Conservation (phyloP, 139 green algal genomes). For the Volvox africanus region DNA sequence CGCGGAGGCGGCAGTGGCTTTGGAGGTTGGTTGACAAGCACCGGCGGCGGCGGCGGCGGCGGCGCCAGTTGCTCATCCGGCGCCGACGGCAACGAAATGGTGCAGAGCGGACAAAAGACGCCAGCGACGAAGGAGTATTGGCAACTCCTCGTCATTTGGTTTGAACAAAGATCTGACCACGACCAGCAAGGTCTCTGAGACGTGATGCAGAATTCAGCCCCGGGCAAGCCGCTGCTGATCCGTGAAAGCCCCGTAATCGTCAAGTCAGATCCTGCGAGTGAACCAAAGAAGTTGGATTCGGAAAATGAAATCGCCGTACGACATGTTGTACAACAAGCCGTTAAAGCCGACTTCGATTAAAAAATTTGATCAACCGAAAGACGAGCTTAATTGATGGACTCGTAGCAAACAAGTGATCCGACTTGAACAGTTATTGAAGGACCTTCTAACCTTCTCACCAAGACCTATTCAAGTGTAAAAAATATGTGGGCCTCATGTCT, state of each 20-base stretch:
- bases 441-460: no score
- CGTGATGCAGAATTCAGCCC: background rate
- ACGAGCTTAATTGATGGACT: no score
- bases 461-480: no score
- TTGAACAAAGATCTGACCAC: background rate
- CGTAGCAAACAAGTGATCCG: no score
- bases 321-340: no score
- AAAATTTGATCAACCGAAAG: no score
- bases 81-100: background rate
- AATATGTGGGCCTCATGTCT: no score
- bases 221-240: background rate
- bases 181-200: background rate
- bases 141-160: background rate
- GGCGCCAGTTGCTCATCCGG: background rate
- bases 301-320: no score
- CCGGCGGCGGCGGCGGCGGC: background rate
- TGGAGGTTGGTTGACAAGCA: background rate
- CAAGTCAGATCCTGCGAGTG: slow-evolving; percentile 4
- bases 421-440: no score
- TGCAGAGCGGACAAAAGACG: background rate
- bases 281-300: no score
- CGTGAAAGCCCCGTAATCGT: background rate
- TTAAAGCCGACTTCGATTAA: no score
- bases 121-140: background rate
- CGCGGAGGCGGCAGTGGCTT: background rate